A percentile compares a stretch with the other conserved stretches of the same genome.
phyloP scores from a whole-genome alignment of 805 yeast species.

The Saccharomyces mikatae region DNA sequence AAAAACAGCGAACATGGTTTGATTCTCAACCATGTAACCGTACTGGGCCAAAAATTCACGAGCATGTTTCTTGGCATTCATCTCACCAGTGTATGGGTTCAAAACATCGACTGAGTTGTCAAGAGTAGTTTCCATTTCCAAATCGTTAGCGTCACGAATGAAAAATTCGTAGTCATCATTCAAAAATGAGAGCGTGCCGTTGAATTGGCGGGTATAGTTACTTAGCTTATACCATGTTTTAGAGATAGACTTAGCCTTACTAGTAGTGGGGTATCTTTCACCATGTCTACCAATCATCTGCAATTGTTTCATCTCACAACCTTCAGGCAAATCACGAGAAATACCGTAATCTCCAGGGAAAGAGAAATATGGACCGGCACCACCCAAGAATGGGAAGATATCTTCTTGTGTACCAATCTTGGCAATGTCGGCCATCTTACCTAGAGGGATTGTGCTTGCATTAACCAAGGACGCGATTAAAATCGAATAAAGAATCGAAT shows the following conservation, averaged over 20 bases:
- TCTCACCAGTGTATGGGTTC: slow-evolving; percentile 41
- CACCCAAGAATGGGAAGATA: slow-evolving; percentile 44
- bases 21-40: slow-evolving; percentile 33
- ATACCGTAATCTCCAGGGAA: slow-evolving; percentile 46
- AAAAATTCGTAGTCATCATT: slow-evolving; percentile 42
- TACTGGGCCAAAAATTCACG: slow-evolving; percentile 38
- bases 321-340: slow-evolving; percentile 37
- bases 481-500: not conserved
- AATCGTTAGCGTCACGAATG: slow-evolving; percentile 11
- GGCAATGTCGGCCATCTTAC: not conserved
- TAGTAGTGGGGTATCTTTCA: slow-evolving; percentile 58
- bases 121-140: slow-evolving; percentile 28
- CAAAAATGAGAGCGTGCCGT: slow-evolving; percentile 48
- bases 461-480: not conserved
- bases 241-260: slow-evolving; percentile 34
- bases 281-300: slow-evolving; percentile 72
- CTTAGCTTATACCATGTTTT: slow-evolving; percentile 14
- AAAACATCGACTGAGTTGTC: slow-evolving; percentile 16
- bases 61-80: slow-evolving; percentile 38
- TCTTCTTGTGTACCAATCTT: slow-evolving; percentile 23
- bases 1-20: slow-evolving; percentile 37
- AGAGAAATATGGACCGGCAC: slow-evolving; percentile 48
- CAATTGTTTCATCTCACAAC: slow-evolving; percentile 54
- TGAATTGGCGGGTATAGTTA: slow-evolving; percentile 29
- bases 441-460: not conserved